Conservation (phyloP, 306 rosid genomes). For the Cicer judaicum region DNA sequence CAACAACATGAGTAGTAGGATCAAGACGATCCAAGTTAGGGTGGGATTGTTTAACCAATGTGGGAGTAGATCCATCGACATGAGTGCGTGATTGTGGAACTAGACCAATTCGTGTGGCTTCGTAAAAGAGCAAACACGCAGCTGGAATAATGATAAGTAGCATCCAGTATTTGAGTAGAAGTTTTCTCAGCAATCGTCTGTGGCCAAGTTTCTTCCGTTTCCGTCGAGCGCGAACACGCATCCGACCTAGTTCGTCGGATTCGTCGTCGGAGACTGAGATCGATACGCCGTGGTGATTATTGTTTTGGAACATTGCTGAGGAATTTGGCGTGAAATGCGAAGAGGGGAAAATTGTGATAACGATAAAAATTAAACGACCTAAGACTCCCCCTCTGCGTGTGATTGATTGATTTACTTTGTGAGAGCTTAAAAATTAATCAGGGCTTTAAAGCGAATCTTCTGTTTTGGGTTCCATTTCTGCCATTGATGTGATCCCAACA, state of each 20-base stretch:
- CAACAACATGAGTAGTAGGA: conserved; percentile 69
- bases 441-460: conserved; percentile 35
- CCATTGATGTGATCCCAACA: conserved; percentile 45
- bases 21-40: conserved; percentile 83
- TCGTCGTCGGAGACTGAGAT: conserved; percentile 81
- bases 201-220: conserved; percentile 71
- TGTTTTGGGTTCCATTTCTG: conserved; percentile 53
- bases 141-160: conserved; percentile 66
- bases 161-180: conserved; percentile 71
- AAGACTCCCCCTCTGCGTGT: background rate
- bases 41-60: conserved; percentile 38
- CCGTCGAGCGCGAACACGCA: conserved; percentile 74
- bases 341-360: background rate
- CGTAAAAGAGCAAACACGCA: conserved; percentile 64
- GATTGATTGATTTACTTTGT: background rate
- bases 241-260: conserved; percentile 75
- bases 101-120: conserved; percentile 59
- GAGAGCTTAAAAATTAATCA: background rate
- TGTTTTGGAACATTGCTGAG: conserved; percentile 62
- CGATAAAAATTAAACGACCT: background rate
- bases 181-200: conserved; percentile 55
- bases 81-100: conserved; percentile 37
- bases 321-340: background rate
- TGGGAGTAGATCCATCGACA: conserved; percentile 29
- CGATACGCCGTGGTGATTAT: conserved; percentile 53